Conservation (phyloP, 169 alveolate genomes). For the Toxoplasma gondii region DNA sequence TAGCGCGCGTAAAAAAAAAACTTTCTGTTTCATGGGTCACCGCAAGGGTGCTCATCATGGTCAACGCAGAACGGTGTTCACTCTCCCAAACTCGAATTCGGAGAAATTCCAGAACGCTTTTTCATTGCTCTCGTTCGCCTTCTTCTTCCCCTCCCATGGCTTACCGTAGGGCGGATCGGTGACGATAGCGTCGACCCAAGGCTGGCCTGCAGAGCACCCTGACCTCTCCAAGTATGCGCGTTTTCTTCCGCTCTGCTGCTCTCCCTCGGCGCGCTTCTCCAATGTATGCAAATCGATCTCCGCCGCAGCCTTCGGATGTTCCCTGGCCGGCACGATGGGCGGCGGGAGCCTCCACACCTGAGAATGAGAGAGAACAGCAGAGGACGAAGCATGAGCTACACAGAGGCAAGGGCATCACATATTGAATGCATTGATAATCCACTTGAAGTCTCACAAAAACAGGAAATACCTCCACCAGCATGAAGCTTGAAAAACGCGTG, state of each 20-base stretch:
- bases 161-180: constrained; percentile 68
- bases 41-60: too few species aligned
- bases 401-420: too few species aligned
- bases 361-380: neutral
- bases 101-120: too few species aligned
- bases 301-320: neutral
- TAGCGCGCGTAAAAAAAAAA: too few species aligned
- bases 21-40: neutral
- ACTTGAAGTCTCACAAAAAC: too few species aligned
- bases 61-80: too few species aligned
- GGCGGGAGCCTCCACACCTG: constrained; percentile 27
- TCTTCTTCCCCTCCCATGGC: neutral
- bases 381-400: neutral
- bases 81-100: too few species aligned
- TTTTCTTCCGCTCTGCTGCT: neutral
- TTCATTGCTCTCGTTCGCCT: too few species aligned
- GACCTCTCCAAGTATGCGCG: neutral
- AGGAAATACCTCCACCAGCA: too few species aligned
- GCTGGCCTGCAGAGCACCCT: constrained; percentile 14
- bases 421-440: too few species aligned
- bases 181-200: constrained; percentile 63
- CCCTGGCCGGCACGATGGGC: neutral
- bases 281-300: neutral
- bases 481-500: too few species aligned
- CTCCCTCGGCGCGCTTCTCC: neutral